A percentile compares a stretch with the other conserved stretches of the same genome.
Conservation (phyloP, 495 filamentous ascomycete species). For the Penicillium mononematosum region DNA sequence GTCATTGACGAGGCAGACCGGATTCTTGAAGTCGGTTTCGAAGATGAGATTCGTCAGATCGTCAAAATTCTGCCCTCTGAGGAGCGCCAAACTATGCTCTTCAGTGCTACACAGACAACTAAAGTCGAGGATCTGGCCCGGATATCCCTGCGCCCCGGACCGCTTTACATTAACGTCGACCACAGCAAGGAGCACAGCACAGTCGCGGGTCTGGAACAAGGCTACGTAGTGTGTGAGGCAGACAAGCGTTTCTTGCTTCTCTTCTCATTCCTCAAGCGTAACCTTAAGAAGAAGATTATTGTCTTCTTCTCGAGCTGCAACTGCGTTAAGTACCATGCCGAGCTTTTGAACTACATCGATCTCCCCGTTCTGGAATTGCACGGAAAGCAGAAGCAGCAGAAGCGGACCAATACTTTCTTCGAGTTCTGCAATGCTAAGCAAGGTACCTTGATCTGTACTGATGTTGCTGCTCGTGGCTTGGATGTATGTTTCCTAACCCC, state of each 20-base stretch:
- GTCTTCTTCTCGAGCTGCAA: conserved; percentile 95
- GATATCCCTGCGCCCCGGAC: conserved; percentile 87
- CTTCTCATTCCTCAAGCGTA: conserved; percentile 93
- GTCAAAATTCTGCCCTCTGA: conserved; percentile 91
- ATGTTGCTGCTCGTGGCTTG: conserved; percentile 90
- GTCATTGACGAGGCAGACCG: conserved; percentile 90
- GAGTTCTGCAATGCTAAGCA: conserved; percentile 94
- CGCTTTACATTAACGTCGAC: conserved; percentile 95
- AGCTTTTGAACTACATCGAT: conserved; percentile 95
- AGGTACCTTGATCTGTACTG: conserved; percentile 91
- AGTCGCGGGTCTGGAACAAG: conserved; percentile 90
- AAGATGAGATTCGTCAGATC: conserved; percentile 97
- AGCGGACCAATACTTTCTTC: conserved; percentile 96
- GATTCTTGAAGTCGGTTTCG: conserved; percentile 95
- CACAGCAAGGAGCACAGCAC: conserved; percentile 75
- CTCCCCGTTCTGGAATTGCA: conserved; percentile 75
- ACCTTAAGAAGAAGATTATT: conserved; percentile 91
- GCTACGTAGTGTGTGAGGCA: conserved; percentile 88
- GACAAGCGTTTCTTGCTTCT: conserved; percentile 92
- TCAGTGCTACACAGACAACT: conserved; percentile 96
- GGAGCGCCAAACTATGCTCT: conserved; percentile 92
- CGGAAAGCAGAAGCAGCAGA: conserved; percentile 96
- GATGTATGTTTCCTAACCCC: conserved; percentile 56
- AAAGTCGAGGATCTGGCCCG: conserved; percentile 96
- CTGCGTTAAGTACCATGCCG: conserved; percentile 90